Base-by-base conservation (phyloP, 768 basidiomycete genomes). In the Rhizopogon roseolus region DNA sequence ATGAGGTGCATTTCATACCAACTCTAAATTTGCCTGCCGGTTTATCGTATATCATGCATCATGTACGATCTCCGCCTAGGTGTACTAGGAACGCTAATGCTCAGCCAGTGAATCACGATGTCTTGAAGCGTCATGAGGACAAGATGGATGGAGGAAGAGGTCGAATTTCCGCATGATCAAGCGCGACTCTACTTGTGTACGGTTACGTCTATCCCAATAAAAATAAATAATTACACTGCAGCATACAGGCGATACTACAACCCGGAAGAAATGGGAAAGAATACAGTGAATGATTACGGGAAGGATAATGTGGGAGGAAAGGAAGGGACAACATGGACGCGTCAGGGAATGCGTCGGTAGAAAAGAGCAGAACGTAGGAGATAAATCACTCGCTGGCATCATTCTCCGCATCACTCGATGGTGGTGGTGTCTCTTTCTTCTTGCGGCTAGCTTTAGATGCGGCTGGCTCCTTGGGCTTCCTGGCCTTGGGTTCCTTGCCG, bases 401-500 rank as follows among this genome's bases (percentile, higher is more conserved):
- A 6, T 38, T 54, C 34, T 66, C 65, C 1, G 13, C 64, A 3
- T 66, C 60, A 14, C 55, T 66, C 41, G 57, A 62, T 53, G 61
- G 57, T 39, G 58, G 50, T 36, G 51, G 54, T 6, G 62, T 52
- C n/a, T 62, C 56, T 41, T 64, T 60, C 48, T 40, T 54, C 48
- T 41, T 50, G 50, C 50, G 50, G 49, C 54, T 43, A 13, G 43
- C 39, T 48, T 54, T 53, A 25, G 28, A 29, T 25, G 48, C 17
- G 5, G 27, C 29, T 25, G 14, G 44, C 50, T 28, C 72, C 54
- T 78, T 81, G 22, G 78, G 59, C 42, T 77, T 79, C 44, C 67
- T 73, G n/a, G 75, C 17, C 56, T 77, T 81, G 32, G 73, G 62
- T 16, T 75, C 76, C 54, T 80, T 75, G 17, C 82, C 84, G 25